Evolutionary conservation across 306 rosid genomes (phyloP).

Genomic region (Cotoneaster glaucophyllus): DNA sequence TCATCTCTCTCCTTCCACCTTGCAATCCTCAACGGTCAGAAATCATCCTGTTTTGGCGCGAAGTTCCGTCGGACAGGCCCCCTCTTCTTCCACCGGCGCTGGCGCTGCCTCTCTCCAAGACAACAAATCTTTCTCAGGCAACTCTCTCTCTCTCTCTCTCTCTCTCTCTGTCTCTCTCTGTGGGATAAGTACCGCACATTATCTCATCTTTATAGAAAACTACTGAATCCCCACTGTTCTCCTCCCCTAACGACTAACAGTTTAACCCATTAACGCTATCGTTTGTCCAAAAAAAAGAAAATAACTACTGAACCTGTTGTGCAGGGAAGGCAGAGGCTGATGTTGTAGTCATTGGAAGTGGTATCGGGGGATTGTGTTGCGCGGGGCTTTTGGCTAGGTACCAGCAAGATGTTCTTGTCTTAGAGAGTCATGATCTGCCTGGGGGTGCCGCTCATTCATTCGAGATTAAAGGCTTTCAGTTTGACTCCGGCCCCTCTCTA

Average conservation of each 20-base stretch:
- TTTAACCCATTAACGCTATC: too few species aligned
- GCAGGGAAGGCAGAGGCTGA: constrained; percentile 60
- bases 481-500: constrained; percentile 88
- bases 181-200: too few species aligned
- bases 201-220: too few species aligned
- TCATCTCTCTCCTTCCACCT: neutral
- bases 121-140: constrained; percentile 34
- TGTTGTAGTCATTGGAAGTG: constrained; percentile 81
- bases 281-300: too few species aligned
- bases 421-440: constrained; percentile 78
- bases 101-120: constrained; percentile 15
- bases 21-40: constrained; percentile 13
- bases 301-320: neutral
- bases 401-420: constrained; percentile 60
- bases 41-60: constrained; percentile 30
- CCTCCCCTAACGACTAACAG: too few species aligned
- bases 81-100: constrained; percentile 26
- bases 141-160: neutral
- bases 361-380: constrained; percentile 78
- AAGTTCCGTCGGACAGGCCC: constrained; percentile 29
- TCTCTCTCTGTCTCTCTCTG: neutral
- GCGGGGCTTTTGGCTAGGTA: constrained; percentile 80
- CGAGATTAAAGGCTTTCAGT: constrained; percentile 59
- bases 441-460: constrained; percentile 96
- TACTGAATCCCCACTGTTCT: too few species aligned